Percentiles rank a stretch among this genome's conserved stretches.
Conservation (phyloP, 768 basidiomycete genomes). For the Zangia roseola region DNA sequence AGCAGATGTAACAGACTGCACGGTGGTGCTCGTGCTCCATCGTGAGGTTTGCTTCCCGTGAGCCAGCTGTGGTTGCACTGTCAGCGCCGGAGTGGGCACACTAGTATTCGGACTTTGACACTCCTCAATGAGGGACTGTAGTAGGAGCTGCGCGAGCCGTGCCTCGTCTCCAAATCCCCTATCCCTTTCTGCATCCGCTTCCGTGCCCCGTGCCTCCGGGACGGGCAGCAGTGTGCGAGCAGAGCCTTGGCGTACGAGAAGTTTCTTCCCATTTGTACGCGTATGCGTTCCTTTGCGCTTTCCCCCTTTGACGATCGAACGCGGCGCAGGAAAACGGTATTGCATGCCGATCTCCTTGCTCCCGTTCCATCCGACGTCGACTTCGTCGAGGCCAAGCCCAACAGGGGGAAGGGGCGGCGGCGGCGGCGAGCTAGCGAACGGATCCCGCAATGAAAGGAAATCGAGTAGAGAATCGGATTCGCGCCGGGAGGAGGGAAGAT, state of each 20-base stretch:
- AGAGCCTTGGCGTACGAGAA: conserved; percentile 28
- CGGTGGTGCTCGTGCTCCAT: conserved; percentile 33
- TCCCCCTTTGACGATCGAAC: conserved; percentile 26
- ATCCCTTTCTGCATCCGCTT: conserved; percentile 17
- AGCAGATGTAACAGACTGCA: conserved; percentile 24
- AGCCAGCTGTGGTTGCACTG: conserved; percentile 10
- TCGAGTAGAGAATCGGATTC: conserved; percentile 29
- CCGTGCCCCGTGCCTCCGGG: conserved; percentile 17
- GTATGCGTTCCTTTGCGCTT: conserved; percentile 17
- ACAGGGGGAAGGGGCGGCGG: conserved; percentile 30
- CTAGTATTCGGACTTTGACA: not conserved
- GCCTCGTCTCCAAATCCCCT: conserved; percentile 29
- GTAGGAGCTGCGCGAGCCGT: conserved; percentile 28
- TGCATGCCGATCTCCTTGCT: conserved; percentile 25
- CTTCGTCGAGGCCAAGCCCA: conserved; percentile 28
- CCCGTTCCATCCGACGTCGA: conserved; percentile 26
- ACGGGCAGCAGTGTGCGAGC: conserved; percentile 25
- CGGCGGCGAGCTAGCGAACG: conserved; percentile 33
- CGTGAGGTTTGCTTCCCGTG: conserved; percentile 25
- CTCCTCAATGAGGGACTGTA: conserved; percentile 27
- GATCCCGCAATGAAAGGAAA: conserved; percentile 35
- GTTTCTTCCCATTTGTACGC: conserved; percentile 17
- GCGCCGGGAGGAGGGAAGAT: conserved; percentile 20
- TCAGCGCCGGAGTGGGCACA: conserved; percentile 4
- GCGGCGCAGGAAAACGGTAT: conserved; percentile 34